These are phyloP conservation scores for Sugiyamaella americana DNA, from an alignment of 805 yeast species.

Conservation along the genomic window DNA sequence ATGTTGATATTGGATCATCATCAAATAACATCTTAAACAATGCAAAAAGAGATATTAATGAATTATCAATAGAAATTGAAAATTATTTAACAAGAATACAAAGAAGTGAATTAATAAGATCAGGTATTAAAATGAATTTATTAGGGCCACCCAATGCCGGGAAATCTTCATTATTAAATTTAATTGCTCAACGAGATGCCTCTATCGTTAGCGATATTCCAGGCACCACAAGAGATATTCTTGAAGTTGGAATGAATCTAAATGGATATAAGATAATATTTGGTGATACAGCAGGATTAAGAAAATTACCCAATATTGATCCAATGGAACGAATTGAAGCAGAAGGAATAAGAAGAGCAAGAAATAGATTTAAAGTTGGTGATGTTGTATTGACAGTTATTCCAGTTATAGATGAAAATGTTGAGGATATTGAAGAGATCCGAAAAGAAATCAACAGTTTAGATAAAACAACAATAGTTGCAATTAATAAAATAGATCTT, in stretches of 20 bases:
- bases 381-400: conserved; percentile 63
- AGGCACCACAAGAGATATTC: conserved; percentile 89
- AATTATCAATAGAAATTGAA: conserved; percentile 42
- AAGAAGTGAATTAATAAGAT: conserved; percentile 46
- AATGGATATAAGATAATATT: conserved; percentile 76
- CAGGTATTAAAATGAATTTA: conserved; percentile 68
- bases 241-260: conserved; percentile 75
- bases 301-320: conserved; percentile 35
- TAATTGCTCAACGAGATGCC: conserved; percentile 69
- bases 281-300: conserved; percentile 91
- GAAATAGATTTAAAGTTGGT: conserved; percentile 48
- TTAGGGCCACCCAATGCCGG: conserved; percentile 97
- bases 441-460: conserved; percentile 14
- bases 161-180: conserved; percentile 78
- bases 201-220: conserved; percentile 89
- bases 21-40: conserved; percentile 38
- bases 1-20: conserved; percentile 33
- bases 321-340: conserved; percentile 43
- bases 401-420: conserved; percentile 8
- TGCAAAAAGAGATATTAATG: conserved; percentile 41
- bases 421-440: conserved; percentile 10
- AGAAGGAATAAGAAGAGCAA: conserved; percentile 80
- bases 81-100: conserved; percentile 28
- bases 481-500: conserved; percentile 32
- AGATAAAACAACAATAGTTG: conserved; percentile 25